These are phyloP conservation scores for Colletotrichum plurivorum DNA, from an alignment of 2,329 filamentous ascomycete species.

Conservation along the genomic window DNA sequence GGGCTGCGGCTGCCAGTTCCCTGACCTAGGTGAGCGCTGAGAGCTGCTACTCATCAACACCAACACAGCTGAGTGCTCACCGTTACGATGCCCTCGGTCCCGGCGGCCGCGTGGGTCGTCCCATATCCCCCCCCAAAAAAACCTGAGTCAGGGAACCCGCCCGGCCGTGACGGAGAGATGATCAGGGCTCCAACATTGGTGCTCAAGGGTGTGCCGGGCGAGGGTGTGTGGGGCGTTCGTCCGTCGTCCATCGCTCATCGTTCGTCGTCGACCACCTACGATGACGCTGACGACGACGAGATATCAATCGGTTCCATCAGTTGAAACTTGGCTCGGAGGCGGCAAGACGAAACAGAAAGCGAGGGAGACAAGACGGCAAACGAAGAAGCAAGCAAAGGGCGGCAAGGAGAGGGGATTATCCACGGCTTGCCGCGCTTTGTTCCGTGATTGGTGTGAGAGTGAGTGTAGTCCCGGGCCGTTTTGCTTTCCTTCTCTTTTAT, in stretches of 20 bases:
- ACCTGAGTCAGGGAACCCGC: constrained; percentile 19
- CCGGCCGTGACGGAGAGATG: constrained; percentile 12
- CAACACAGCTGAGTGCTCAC: neutral
- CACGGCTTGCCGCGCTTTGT: constrained; percentile 1
- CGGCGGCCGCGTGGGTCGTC: constrained; percentile 7
- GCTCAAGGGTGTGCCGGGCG: neutral
- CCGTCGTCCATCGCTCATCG: neutral
- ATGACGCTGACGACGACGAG: neutral
- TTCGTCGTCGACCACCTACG: constrained; percentile 2
- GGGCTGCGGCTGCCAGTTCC: too few species aligned
- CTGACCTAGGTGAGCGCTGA: too few species aligned
- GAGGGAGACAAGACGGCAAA: constrained; percentile 17
- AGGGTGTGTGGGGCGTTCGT: too few species aligned
- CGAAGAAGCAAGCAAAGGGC: constrained; percentile 29
- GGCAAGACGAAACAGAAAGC: constrained; percentile 24
- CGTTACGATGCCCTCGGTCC: neutral
- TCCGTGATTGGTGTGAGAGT: too few species aligned
- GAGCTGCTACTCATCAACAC: too few species aligned
- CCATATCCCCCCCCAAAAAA: neutral
- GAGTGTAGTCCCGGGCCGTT: too few species aligned
- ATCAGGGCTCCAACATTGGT: neutral
- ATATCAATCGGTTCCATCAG: too few species aligned
- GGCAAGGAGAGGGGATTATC: neutral
- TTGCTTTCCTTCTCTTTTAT: too few species aligned
- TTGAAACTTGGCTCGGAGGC: neutral